These are phyloP conservation scores for Boletus rubroflammeus DNA, from an alignment of 768 basidiomycete genomes.

Conservation along the genomic window DNA sequence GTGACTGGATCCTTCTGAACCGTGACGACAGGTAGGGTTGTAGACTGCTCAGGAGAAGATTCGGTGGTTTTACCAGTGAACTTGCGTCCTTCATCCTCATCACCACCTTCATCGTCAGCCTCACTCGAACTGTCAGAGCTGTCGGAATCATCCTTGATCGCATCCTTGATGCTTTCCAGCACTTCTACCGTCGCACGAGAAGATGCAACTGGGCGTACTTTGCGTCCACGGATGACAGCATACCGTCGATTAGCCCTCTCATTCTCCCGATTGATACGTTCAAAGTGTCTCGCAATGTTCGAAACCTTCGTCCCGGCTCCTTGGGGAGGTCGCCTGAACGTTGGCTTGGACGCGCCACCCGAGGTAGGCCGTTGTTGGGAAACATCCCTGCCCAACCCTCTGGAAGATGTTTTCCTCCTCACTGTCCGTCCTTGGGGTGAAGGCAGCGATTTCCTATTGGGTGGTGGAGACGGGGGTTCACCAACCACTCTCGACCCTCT, in stretches of 20 bases:
- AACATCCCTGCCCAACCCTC: slow-evolving; percentile 36
- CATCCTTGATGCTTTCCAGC: slow-evolving; percentile 86
- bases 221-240: slow-evolving; percentile 79
- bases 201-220: slow-evolving; percentile 86
- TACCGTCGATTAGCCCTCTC: slow-evolving; percentile 77
- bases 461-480: slow-evolving; percentile 34
- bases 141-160: slow-evolving; percentile 82
- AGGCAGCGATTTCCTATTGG: slow-evolving; percentile 24
- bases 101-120: slow-evolving; percentile 67
- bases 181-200: slow-evolving; percentile 87
- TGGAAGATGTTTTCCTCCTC: slow-evolving; percentile 36
- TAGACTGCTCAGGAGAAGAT: slow-evolving; percentile 33
- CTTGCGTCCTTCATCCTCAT: slow-evolving; percentile 45
- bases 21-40: slow-evolving; percentile 23
- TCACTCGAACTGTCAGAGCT: slow-evolving; percentile 63
- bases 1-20: slow-evolving; percentile 6
- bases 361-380: slow-evolving; percentile 41
- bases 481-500: slow-evolving; percentile 36
- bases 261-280: slow-evolving; percentile 71
- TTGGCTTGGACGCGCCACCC: slow-evolving; percentile 39
- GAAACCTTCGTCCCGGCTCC: slow-evolving; percentile 69
- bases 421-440: slow-evolving; percentile 33
- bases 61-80: slow-evolving; percentile 24
- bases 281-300: slow-evolving; percentile 87
- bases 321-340: slow-evolving; percentile 50